Evolutionary conservation across 2,329 filamentous ascomycete genomes (phyloP), one percentile per base, ranked within the genome.

Genomic region (Periconia sp.): DNA sequence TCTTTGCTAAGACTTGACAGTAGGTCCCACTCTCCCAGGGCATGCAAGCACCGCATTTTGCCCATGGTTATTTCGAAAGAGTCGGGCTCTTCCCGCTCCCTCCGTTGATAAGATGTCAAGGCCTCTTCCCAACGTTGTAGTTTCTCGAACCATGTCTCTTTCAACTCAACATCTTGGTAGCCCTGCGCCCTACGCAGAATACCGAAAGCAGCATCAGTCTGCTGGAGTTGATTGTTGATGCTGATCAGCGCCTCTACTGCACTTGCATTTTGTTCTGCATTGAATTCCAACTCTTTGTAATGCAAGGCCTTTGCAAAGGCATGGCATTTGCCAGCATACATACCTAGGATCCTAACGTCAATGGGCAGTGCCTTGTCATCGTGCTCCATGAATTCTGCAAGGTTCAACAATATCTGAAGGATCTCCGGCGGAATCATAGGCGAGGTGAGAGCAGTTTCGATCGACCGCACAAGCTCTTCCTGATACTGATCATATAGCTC

Each of bases 331-430:
- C 90, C 93, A 46, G 94, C 94, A 72, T 97, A 96, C 69, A 93
- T 89, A 31, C 95, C 95, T 11, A 99, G 82, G 10, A 94, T 92
- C 46, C 94, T 83, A 59, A 99, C 97, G 69, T 99, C 95, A 58
- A 99, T 99, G 1, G 94, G 94, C 49, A 99, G 79, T 14, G 95
- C 93, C 74, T 99, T 99, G 73, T 99, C 94, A 65, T 99, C 95
- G 68, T 99, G 94, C 71, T 99, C 94, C 94, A 99, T 99, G 73
- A 99, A 99, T 71, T 99, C 94, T 19, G 94, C 94, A 47, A 99
- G 82, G 68, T 99, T 99, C 46, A 99, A 85, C 27, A 99, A 81
- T 47, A 97, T 88, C 56, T 96, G 93, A 9, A 99, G 80, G 60
- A 99, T 88, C 73, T 99, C 95, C 0, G 95, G 94, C 0, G 94